A percentile compares a stretch with the other conserved stretches of the same genome.
Conservation (phyloP, 768 basidiomycete species). For the Termitomyces sp. region DNA sequence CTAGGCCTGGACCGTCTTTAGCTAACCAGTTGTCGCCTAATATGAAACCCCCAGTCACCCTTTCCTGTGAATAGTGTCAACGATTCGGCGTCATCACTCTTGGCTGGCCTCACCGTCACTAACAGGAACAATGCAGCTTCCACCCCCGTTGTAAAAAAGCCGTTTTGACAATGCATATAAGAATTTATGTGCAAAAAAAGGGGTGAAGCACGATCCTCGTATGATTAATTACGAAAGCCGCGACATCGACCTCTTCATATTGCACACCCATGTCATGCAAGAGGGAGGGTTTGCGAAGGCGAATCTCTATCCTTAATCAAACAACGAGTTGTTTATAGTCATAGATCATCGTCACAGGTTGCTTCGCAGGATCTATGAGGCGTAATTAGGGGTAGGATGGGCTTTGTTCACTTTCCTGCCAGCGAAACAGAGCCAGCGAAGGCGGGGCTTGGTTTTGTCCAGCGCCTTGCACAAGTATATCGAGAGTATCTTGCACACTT, state of each 20-base stretch:
- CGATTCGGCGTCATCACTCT: slow-evolving; percentile 12
- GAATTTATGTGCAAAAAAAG: slow-evolving; percentile 41
- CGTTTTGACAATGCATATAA: slow-evolving; percentile 53
- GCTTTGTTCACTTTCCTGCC: slow-evolving; percentile 62
- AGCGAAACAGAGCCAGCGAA: slow-evolving; percentile 58
- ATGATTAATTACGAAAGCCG: slow-evolving; percentile 50
- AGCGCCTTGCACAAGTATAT: slow-evolving; percentile 59
- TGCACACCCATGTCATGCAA: slow-evolving; percentile 58
- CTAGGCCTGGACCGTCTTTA: slow-evolving; percentile 19
- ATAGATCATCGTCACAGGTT: slow-evolving; percentile 35
- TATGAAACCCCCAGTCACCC: slow-evolving; percentile 24
- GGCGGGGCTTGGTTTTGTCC: slow-evolving; percentile 59
- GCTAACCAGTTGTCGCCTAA: slow-evolving; percentile 32
- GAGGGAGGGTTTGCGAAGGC: slow-evolving; percentile 54
- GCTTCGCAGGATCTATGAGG: slow-evolving; percentile 57
- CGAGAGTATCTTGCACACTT: slow-evolving; percentile 54
- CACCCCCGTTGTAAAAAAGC: slow-evolving; percentile 45
- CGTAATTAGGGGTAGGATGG: slow-evolving; percentile 64
- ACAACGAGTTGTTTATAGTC: background rate
- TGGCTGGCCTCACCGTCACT: slow-evolving; percentile 7
- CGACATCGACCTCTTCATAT: slow-evolving; percentile 52
- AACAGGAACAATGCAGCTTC: slow-evolving; percentile 14
- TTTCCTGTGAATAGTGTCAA: slow-evolving; percentile 14
- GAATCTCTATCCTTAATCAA: slow-evolving; percentile 8
- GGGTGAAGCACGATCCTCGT: slow-evolving; percentile 36